Base-by-base conservation (phyloP, 768 basidiomycete species). In the Calocybe cyanea region DNA sequence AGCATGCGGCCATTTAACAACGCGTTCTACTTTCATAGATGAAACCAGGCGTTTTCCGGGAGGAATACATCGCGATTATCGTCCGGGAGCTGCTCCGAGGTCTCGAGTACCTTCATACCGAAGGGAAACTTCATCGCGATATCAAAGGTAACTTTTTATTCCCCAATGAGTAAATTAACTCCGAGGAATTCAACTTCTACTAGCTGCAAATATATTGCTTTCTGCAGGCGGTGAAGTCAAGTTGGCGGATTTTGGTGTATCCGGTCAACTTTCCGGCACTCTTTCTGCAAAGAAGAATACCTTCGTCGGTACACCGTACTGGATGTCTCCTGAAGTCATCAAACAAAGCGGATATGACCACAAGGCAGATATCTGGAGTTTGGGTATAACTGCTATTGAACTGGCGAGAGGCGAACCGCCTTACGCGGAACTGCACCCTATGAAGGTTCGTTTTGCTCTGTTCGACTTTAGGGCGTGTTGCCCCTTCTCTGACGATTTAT, bases 291-390 rank as follows among this genome's bases (percentile, higher is more conserved):
- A 92, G 78, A 93, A 97, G 79, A 98, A 99, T 57, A 99, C 95
- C 0, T 97, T 94, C 62, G 95, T 95, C 24, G 92, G 92, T 21
- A 94, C 95, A 14, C 95, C 95, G 2, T 99, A 98, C 62, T 99
- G 96, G 96, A 99, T 99, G 96, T 92, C 92, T 6, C 96, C 96
- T 5, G 96, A 99, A 62, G 94, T 98, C 18, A 99, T 99, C 72
- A 98, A 98, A 64, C 96, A 99, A 68, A 95, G 92, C 46, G 96
- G 96, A 3, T 99, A 99, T 66, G 96, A 98, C 58, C 88, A 94
- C 63, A 98, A 97, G 62, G 96, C 96, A 13, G 96, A 99, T 65
- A 97, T 99, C 39, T 99, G 96, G 96, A 92, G 88, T 65, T 69
- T 99, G 51, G 96, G 95, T 11, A 95, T 95, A 56, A 99, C 96